phyloP scores from a whole-genome alignment of 257 asterid genomes.

The Voacanga thouarsii region DNA sequence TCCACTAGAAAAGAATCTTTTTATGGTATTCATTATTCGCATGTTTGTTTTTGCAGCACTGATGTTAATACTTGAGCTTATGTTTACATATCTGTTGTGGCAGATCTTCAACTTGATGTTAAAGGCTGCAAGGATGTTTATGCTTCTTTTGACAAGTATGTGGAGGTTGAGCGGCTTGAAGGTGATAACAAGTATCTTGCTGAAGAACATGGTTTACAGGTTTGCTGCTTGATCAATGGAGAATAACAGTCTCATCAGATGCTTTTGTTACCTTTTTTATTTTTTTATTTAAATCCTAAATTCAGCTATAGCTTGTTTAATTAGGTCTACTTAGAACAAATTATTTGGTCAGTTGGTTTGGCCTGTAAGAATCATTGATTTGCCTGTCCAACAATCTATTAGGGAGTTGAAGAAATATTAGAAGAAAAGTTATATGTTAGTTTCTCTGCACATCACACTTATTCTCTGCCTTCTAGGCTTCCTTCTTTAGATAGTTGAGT shows the following conservation, averaged over 20 bases:
- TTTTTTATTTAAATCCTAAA: background rate
- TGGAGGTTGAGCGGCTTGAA: conserved; percentile 96
- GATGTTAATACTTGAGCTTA: conserved; percentile 14
- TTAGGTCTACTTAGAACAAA: background rate
- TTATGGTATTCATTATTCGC: conserved; percentile 63
- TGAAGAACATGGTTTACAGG: conserved; percentile 96
- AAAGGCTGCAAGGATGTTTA: conserved; percentile 95
- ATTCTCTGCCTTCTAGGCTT: too few species aligned
- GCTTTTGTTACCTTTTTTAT: background rate
- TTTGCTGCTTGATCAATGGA: conserved; percentile 23
- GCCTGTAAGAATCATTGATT: background rate
- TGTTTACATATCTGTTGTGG: conserved; percentile 21
- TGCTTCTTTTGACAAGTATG: conserved; percentile 96
- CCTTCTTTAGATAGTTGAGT: background rate
- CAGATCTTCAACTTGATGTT: conserved; percentile 98
- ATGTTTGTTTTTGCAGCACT: conserved; percentile 16
- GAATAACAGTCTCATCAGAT: background rate
- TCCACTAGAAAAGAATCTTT: conserved; percentile 96
- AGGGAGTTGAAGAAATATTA: conserved; percentile 3
- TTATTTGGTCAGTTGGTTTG: background rate
- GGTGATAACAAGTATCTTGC: conserved; percentile 97
- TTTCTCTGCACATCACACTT: background rate
- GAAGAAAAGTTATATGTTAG: too few species aligned
- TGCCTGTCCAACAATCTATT: background rate
- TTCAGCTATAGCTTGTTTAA: background rate